Conservation (phyloP, 495 filamentous ascomycete genomes). For the Hypoxylon trugodes region DNA sequence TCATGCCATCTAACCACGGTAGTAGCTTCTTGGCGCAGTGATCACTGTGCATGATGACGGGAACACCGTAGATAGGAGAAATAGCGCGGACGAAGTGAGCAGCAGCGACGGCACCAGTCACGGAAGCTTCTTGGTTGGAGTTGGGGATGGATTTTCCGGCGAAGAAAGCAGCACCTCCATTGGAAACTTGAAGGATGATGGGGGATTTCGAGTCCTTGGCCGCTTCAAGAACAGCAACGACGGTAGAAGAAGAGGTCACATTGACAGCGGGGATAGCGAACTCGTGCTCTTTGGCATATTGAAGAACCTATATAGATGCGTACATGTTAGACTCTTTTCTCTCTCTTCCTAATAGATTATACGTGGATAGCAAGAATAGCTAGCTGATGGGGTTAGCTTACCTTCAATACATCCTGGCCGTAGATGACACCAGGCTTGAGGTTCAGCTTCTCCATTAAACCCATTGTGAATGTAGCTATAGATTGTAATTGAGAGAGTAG, state of each 20-base stretch:
- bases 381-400: constrained; percentile 41
- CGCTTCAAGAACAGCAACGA: constrained; percentile 88
- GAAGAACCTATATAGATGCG: constrained; percentile 58
- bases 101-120: constrained; percentile 84
- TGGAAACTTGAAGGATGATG: constrained; percentile 89
- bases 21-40: constrained; percentile 93
- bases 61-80: constrained; percentile 86
- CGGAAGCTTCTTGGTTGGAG: constrained; percentile 83
- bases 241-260: constrained; percentile 91
- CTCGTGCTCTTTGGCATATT: constrained; percentile 81
- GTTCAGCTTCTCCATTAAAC: constrained; percentile 58
- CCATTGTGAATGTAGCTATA: constrained; percentile 28
- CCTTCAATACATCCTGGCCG: constrained; percentile 78
- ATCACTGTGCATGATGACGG: constrained; percentile 91
- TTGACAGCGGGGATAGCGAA: constrained; percentile 96
- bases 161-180: constrained; percentile 95
- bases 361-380: background rate
- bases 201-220: constrained; percentile 88
- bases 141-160: constrained; percentile 93
- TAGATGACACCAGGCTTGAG: constrained; percentile 87
- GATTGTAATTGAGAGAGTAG: background rate
- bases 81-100: constrained; percentile 93
- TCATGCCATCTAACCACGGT: constrained; percentile 95
- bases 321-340: constrained; percentile 1
- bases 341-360: background rate